Conservation (phyloP, 2,329 filamentous ascomycete genomes). For the Magnaporthiopsis poae region DNA sequence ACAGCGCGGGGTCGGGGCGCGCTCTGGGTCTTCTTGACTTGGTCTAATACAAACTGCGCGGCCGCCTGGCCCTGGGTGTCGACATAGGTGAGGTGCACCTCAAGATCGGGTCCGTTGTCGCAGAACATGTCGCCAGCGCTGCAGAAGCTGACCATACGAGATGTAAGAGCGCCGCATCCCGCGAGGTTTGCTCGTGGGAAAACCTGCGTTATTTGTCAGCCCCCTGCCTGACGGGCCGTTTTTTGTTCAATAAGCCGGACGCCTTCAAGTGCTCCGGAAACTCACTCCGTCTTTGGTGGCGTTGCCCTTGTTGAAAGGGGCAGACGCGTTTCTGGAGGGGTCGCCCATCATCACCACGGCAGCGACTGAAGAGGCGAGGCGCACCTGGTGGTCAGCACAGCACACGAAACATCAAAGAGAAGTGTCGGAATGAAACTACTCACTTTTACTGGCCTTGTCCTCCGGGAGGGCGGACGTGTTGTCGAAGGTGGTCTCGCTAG, state of each 20-base stretch:
- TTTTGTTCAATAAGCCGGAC: no score
- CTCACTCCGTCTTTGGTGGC: constrained; percentile 19
- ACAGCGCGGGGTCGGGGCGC: neutral
- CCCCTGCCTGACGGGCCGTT: no score
- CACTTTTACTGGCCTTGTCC: neutral
- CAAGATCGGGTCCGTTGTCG: constrained; percentile 13
- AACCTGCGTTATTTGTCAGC: neutral
- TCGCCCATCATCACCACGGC: constrained; percentile 27
- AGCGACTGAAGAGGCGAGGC: constrained; percentile 16
- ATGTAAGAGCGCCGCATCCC: constrained; percentile 11
- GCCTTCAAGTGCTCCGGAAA: neutral
- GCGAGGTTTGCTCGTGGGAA: constrained; percentile 14
- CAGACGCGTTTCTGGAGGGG: constrained; percentile 21
- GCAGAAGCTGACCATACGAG: constrained; percentile 15
- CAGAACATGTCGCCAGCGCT: constrained; percentile 15
- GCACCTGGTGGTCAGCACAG: neutral
- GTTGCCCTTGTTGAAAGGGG: constrained; percentile 22
- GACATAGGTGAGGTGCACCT: constrained; percentile 15
- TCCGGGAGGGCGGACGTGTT: constrained; percentile 12
- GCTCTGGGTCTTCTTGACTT: constrained; percentile 3
- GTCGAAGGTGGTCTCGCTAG: constrained; percentile 14
- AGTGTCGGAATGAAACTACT: neutral
- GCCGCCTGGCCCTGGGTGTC: constrained; percentile 11
- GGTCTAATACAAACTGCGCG: constrained; percentile 11
- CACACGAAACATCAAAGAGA: neutral